Evolutionary conservation across 257 asterid genomes (phyloP).

Genomic region (Echites panduratus): DNA sequence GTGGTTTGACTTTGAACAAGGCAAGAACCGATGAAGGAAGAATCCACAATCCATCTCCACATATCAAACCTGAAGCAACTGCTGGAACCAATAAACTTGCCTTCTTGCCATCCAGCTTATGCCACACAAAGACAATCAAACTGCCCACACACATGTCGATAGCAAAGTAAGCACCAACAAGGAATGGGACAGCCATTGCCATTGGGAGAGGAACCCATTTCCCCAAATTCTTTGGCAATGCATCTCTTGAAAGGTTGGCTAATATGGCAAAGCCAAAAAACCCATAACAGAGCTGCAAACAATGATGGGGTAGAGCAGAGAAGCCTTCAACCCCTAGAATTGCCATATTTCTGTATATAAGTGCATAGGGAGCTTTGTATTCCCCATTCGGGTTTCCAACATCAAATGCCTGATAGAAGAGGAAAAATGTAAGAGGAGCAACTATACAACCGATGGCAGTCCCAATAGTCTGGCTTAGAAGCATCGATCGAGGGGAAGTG

Average conservation of each 20-base stretch:
- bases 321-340: slow-evolving; percentile 38
- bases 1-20: slow-evolving; percentile 19
- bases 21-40: slow-evolving; percentile 29
- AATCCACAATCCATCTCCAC: slow-evolving; percentile 34
- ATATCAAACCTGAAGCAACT: slow-evolving; percentile 32
- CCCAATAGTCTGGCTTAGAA: slow-evolving; percentile 34
- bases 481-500: slow-evolving; percentile 35
- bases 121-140: slow-evolving; percentile 21
- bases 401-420: slow-evolving; percentile 30
- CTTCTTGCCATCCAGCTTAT: slow-evolving; percentile 14
- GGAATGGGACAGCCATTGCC: slow-evolving; percentile 38
- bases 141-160: slow-evolving; percentile 34
- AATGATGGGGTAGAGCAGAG: slow-evolving; percentile 30
- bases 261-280: slow-evolving; percentile 25
- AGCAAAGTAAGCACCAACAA: slow-evolving; percentile 30
- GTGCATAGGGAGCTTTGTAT: slow-evolving; percentile 39
- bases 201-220: slow-evolving; percentile 29
- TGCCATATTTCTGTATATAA: slow-evolving; percentile 35
- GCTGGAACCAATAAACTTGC: slow-evolving; percentile 30
- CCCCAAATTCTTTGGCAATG: slow-evolving; percentile 17
- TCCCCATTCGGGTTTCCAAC: slow-evolving; percentile 29
- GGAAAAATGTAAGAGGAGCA: slow-evolving; percentile 33
- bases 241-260: slow-evolving; percentile 23
- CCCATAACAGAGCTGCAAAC: slow-evolving; percentile 30
- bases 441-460: slow-evolving; percentile 33